Percentiles rank a stretch among this genome's conserved stretches.
phyloP scores from a whole-genome alignment of 768 basidiomycete genomes.

The Leccinum incarnatum region DNA sequence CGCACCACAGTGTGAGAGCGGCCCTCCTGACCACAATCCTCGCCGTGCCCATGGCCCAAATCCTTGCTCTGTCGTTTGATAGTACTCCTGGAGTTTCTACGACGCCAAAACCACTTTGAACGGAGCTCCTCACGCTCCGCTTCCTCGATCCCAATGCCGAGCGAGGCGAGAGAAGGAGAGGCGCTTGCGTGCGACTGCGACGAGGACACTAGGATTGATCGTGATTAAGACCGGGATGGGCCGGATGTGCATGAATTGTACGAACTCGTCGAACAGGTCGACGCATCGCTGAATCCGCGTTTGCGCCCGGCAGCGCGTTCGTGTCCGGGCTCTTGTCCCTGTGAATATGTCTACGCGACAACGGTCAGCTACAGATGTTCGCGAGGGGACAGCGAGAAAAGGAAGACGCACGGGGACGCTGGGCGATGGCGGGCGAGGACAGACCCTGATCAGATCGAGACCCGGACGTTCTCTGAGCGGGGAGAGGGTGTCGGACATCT shows the following conservation, averaged over 20 bases:
- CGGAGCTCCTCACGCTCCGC: conserved; percentile 21
- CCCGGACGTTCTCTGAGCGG: conserved; percentile 16
- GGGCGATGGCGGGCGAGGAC: conserved; percentile 2
- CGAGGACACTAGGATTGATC: conserved; percentile 11
- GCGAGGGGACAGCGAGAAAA: conserved; percentile 15
- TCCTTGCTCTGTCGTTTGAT: conserved; percentile 10
- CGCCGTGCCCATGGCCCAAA: neutral
- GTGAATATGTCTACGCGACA: conserved; percentile 3
- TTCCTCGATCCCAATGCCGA: conserved; percentile 25
- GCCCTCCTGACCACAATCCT: neutral
- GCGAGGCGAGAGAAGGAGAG: conserved; percentile 17
- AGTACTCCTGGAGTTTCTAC: conserved; percentile 10
- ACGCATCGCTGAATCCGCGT: conserved; percentile 22
- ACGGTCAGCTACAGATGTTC: neutral
- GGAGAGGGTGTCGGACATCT: conserved; percentile 17
- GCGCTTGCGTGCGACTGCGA: conserved; percentile 18
- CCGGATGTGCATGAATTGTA: conserved; percentile 23
- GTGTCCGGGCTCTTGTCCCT: neutral
- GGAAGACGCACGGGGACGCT: conserved; percentile 7
- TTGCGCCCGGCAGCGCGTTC: neutral
- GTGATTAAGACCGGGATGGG: conserved; percentile 20
- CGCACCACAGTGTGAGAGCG: neutral
- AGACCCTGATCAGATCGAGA: conserved; percentile 4
- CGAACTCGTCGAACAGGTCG: conserved; percentile 15
- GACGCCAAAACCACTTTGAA: conserved; percentile 20